Evolutionary conservation across 768 basidiomycete genomes (phyloP).

Genomic region (Solioccasus polychromus): DNA sequence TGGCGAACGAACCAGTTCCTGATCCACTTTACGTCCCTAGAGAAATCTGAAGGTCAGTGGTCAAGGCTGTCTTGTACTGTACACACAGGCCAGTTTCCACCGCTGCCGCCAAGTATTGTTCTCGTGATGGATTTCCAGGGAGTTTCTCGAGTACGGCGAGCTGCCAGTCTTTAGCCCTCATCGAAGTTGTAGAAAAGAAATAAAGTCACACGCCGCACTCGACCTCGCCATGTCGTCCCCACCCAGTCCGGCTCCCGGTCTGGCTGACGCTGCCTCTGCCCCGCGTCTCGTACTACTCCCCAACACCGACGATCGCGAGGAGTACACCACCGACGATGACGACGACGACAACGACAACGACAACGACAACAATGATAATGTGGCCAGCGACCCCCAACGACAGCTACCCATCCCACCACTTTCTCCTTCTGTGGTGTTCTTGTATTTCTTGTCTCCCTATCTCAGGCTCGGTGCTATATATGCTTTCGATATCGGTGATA

Average conservation of each 20-base stretch:
- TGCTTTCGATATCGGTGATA: conserved; percentile 42
- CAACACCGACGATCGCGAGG: conserved; percentile 44
- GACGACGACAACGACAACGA: conserved; percentile 34
- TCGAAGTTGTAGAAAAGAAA: conserved; percentile 1
- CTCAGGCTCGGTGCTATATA: conserved; percentile 70
- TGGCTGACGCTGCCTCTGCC: conserved; percentile 38
- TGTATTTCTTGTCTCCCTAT: conserved; percentile 68
- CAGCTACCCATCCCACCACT: conserved; percentile 43
- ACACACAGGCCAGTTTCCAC: conserved; percentile 33
- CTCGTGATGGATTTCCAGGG: conserved; percentile 21
- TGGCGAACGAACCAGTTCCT: conserved; percentile 30
- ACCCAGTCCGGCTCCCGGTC: background rate
- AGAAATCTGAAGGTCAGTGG: conserved; percentile 6
- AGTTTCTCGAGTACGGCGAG: conserved; percentile 29
- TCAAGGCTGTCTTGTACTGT: conserved; percentile 1
- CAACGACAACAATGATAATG: too few species aligned
- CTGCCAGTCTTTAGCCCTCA: conserved; percentile 27
- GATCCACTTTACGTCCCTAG: conserved; percentile 29
- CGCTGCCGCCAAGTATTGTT: conserved; percentile 19
- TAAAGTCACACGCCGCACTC: conserved; percentile 27
- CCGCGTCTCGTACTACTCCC: conserved; percentile 65
- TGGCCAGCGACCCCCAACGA: too few species aligned
- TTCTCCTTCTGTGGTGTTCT: conserved; percentile 53
- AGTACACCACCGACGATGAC: conserved; percentile 43
- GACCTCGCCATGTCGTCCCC: background rate